These are phyloP conservation scores for Leccinum variicolor DNA, from an alignment of 768 basidiomycete genomes.

Conservation along the genomic window DNA sequence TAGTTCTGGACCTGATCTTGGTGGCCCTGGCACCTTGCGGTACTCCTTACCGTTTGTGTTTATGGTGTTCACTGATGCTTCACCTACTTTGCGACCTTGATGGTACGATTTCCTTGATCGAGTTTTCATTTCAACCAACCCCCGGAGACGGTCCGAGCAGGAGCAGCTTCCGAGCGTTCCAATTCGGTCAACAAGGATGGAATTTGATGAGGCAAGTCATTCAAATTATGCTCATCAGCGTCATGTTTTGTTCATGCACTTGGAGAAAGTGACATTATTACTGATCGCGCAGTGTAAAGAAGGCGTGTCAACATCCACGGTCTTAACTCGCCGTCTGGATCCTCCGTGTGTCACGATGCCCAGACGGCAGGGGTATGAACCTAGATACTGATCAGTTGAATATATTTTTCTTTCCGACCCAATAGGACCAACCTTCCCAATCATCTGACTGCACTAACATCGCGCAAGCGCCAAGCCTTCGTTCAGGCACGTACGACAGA, in stretches of 20 bases:
- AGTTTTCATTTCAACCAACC: not conserved
- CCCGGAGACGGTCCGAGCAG: not conserved
- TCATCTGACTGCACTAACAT: not conserved
- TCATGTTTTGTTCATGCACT: not conserved
- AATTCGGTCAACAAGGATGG: not conserved
- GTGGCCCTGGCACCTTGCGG: constrained; percentile 3
- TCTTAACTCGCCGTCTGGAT: not conserved
- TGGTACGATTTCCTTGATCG: not conserved
- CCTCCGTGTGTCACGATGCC: not conserved
- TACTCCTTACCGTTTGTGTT: not conserved
- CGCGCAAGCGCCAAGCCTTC: not conserved
- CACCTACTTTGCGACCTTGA: not conserved
- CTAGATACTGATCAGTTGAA: not conserved
- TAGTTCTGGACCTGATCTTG: not conserved
- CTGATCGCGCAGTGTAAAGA: not conserved
- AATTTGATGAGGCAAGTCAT: not conserved
- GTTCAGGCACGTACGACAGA: not conserved
- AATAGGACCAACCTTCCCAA: not conserved
- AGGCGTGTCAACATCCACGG: not conserved
- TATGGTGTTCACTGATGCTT: not conserved
- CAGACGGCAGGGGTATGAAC: not conserved
- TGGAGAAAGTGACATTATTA: not conserved
- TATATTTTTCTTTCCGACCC: not conserved
- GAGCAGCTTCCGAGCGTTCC: not conserved
- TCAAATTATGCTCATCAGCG: not conserved